phyloP scores from a whole-genome alignment of 345 rosid species.

The Eucalyptus cloeziana region DNA sequence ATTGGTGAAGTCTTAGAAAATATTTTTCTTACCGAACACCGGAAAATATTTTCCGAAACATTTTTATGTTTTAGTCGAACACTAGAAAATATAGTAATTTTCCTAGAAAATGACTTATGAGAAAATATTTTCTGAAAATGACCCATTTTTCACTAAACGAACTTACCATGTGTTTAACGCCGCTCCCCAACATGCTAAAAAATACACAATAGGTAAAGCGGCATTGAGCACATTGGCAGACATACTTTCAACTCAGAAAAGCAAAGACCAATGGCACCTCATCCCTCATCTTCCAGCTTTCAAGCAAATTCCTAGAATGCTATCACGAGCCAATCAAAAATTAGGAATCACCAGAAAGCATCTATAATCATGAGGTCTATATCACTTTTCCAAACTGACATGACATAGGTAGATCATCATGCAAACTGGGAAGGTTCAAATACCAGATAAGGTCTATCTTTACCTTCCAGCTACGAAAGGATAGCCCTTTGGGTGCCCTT shows the following conservation, averaged over 20 bases:
- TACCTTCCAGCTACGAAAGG: slow-evolving; percentile 86
- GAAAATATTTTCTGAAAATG: too few relatives aligned
- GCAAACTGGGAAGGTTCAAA: neutral
- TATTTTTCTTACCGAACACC: too few relatives aligned
- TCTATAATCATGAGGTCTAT: neutral
- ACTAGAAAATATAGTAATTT: too few relatives aligned
- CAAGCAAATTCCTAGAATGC: neutral
- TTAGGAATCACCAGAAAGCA: neutral
- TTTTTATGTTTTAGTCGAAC: too few relatives aligned
- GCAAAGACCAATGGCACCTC: neutral
- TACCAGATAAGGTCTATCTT: neutral
- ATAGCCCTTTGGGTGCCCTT: slow-evolving; percentile 56
- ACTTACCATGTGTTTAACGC: neutral
- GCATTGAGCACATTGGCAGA: neutral
- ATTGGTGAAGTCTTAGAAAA: too few relatives aligned
- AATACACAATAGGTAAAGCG: neutral
- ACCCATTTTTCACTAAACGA: too few relatives aligned
- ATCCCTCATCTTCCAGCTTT: neutral
- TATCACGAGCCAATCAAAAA: neutral
- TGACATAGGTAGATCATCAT: neutral
- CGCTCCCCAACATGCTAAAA: neutral
- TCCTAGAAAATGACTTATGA: too few relatives aligned
- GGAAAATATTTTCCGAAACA: too few relatives aligned
- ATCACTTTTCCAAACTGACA: neutral
- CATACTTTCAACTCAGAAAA: neutral